These are phyloP conservation scores for Cryptococcus floricola DNA, from an alignment of 1,284 basidiomycete genomes.

Conservation along the genomic window DNA sequence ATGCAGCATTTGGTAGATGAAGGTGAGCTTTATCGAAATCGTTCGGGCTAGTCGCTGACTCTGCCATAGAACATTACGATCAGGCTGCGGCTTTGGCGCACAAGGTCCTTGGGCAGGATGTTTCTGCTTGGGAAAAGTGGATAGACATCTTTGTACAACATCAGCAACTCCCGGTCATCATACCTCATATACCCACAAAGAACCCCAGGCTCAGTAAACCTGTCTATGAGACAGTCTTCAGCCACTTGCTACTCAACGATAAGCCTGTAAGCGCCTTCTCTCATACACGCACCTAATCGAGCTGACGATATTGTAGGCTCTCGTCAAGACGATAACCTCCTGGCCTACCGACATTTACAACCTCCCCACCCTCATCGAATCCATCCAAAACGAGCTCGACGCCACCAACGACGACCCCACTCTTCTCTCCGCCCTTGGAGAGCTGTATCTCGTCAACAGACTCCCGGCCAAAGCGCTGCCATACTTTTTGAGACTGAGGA, in stretches of 20 bases:
- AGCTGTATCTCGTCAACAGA: constrained; percentile 81
- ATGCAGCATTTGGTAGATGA: constrained; percentile 72
- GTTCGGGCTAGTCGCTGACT: background rate
- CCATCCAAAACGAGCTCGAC: constrained; percentile 77
- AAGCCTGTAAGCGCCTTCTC: constrained; percentile 56
- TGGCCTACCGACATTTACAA: constrained; percentile 95
- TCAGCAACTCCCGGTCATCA: constrained; percentile 77
- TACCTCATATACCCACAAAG: constrained; percentile 81
- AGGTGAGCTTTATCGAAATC: constrained; percentile 53
- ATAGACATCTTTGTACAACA: constrained; percentile 87
- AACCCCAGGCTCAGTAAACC: constrained; percentile 73
- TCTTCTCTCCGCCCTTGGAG: constrained; percentile 87
- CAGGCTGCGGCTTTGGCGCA: constrained; percentile 83
- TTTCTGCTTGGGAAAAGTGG: constrained; percentile 88
- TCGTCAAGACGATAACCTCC: constrained; percentile 71
- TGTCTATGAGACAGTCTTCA: constrained; percentile 94
- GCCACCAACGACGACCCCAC: constrained; percentile 59
- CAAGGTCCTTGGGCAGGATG: constrained; percentile 76
- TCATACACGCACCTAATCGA: background rate
- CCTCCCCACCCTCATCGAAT: constrained; percentile 76
- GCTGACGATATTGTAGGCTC: constrained; percentile 52
- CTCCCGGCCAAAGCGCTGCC: constrained; percentile 92
- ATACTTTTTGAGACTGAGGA: constrained; percentile 78
- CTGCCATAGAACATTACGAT: constrained; percentile 63
- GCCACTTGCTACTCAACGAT: constrained; percentile 77